Evolutionary conservation across 768 basidiomycete genomes (phyloP), one percentile per base, ranked within the genome.

Genomic region (Tremella mesenterica): DNA sequence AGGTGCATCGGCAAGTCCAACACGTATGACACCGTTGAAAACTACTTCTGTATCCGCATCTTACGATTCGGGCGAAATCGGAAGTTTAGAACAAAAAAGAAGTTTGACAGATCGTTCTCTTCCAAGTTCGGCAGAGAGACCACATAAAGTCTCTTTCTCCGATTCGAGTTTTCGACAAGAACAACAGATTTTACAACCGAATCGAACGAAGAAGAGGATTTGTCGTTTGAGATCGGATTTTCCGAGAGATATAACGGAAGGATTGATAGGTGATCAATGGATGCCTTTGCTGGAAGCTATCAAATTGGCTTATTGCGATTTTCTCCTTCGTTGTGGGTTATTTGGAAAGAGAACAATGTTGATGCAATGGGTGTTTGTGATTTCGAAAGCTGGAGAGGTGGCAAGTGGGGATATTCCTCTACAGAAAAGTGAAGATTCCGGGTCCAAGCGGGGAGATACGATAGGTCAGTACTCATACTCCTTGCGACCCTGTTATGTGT

Each of bases 281-380:
- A 18, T 41, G 8, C n/a, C 38, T 23, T 18, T 41, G n/a, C 38
- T 41, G n/a, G 38, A 41, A 23, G 8, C 23, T n/a, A 23, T 23
- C 38, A 65, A 63, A 20, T 33, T 64, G 4, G 54, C 64, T 10
- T 72, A 72, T 55, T 64, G 65, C 4, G 68, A 70, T 50, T 65
- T 65, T 49, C 58, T 72, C 7, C 59, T 67, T 30, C 66, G 69
- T 1, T 56, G 56, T 46, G 60, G 55, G 8, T 33, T 70, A 21
- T 44, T 61, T 26, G 58, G 55, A 3, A 28, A 50, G 9, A 57
- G 66, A 27, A 56, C 58, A 12, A 51, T 36, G 12, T 45, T 64
- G 45, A 34, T 64, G 55, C 56, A 57, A 16, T 58, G 53, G 14
- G 43, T 29, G n/a, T 65, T 66, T 16, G 21, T 36, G 29, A 20